Evolutionary conservation across 2,329 filamentous ascomycete genomes (phyloP).

Genomic region (Penicillium sp.): DNA sequence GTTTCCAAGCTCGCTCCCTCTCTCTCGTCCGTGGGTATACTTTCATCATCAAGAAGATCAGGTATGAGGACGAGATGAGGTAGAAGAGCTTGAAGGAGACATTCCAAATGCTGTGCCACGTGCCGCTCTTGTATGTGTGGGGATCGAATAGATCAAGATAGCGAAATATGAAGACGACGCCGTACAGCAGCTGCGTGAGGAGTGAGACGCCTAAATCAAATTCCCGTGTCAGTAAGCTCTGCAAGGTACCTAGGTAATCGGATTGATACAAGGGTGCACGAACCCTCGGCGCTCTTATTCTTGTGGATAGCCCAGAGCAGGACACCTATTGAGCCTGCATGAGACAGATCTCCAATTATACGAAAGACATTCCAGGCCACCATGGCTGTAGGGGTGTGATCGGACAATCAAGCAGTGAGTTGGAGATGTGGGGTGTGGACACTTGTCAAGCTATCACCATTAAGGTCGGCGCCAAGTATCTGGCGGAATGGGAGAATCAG

Average conservation of each 20-base stretch:
- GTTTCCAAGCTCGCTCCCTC: slow-evolving; percentile 88
- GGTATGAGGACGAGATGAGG: slow-evolving; percentile 79
- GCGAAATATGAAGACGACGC: slow-evolving; percentile 77
- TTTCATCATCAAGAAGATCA: slow-evolving; percentile 82
- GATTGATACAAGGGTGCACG: slow-evolving; percentile 12
- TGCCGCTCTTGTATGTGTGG: slow-evolving; percentile 17
- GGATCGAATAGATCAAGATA: slow-evolving; percentile 76
- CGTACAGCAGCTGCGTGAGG: slow-evolving; percentile 84
- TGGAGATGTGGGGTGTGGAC: slow-evolving; percentile 2
- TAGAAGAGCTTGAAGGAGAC: slow-evolving; percentile 86
- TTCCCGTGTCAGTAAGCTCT: slow-evolving; percentile 4
- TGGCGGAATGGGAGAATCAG: neutral
- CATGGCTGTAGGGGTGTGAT: slow-evolving; percentile 12
- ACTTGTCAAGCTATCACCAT: slow-evolving; percentile 7
- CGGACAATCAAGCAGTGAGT: neutral
- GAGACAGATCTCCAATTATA: slow-evolving; percentile 78
- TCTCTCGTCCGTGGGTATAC: slow-evolving; percentile 85
- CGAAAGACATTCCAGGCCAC: slow-evolving; percentile 58
- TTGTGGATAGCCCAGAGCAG: slow-evolving; percentile 87
- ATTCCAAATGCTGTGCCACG: slow-evolving; percentile 24
- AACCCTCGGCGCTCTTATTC: slow-evolving; percentile 82
- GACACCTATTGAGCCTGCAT: slow-evolving; percentile 83
- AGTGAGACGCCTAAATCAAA: slow-evolving; percentile 71
- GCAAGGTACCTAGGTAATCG: slow-evolving; percentile 4
- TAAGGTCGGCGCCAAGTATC: neutral